Evolutionary conservation across 176 grass and related monocot species (phyloP).

Genomic region (Puya raimondii): DNA sequence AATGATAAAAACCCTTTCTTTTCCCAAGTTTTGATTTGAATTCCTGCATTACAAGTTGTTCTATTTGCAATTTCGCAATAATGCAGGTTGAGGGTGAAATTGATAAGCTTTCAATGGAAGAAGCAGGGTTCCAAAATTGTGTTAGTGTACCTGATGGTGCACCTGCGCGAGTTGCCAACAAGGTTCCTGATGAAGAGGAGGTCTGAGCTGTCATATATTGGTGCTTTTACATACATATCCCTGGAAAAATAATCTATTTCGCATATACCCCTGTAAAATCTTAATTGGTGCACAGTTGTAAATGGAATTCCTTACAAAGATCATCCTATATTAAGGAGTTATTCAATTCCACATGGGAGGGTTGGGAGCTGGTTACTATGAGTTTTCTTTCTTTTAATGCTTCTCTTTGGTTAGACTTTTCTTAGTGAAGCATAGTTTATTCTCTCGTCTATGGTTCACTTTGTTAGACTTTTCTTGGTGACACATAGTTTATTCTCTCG

Average conservation of each 20-base stretch:
- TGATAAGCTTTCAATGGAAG: conserved; percentile 97
- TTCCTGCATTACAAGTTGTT: conserved; percentile 9
- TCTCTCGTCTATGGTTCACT: too few relatives aligned
- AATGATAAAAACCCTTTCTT: conserved; percentile 4
- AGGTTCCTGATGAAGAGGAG: conserved; percentile 39
- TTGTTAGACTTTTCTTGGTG: too few relatives aligned
- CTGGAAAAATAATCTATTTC: conserved; percentile 14
- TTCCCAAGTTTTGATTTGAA: background rate
- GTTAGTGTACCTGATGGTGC: conserved; percentile 86
- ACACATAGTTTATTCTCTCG: too few relatives aligned
- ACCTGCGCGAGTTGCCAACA: conserved; percentile 36
- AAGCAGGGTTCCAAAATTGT: conserved; percentile 81
- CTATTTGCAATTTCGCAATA: conserved; percentile 7
- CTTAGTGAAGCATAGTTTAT: too few relatives aligned
- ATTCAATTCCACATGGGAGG: too few relatives aligned
- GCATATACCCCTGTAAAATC: background rate
- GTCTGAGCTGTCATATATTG: conserved; percentile 32
- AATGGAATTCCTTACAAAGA: too few relatives aligned
- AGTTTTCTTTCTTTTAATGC: too few relatives aligned
- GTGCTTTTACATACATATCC: conserved; percentile 6
- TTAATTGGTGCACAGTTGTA: background rate
- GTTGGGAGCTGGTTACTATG: too few relatives aligned
- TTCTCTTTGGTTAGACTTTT: too few relatives aligned
- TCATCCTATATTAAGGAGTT: too few relatives aligned
- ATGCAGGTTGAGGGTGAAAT: conserved; percentile 90